Evolutionary conservation across 2,329 filamentous ascomycete genomes (phyloP), one percentile per base, ranked within the genome.

Genomic region (Neoarthrinium moseri): DNA sequence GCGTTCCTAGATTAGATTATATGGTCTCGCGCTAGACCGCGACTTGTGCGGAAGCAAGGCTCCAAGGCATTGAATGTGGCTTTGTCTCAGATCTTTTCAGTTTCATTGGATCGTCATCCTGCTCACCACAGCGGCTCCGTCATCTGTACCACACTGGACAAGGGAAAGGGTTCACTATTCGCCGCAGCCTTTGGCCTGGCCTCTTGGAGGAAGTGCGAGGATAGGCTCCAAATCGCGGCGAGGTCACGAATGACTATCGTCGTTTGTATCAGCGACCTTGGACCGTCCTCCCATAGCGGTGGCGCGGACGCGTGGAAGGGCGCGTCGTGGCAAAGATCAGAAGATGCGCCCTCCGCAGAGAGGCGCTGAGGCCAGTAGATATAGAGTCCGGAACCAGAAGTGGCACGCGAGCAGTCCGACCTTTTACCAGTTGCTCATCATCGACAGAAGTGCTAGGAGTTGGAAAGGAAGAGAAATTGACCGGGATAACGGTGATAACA

Each of bases 21-120:
- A n/a, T n/a, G n/a, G n/a, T n/a, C n/a, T n/a, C n/a, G n/a, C n/a
- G n/a, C n/a, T n/a, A n/a, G n/a, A n/a, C n/a, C n/a, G n/a, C n/a
- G n/a, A n/a, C n/a, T n/a, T n/a, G n/a, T n/a, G n/a, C n/a, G n/a
- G n/a, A n/a, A n/a, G n/a, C n/a, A n/a, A n/a, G n/a, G n/a, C n/a
- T n/a, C n/a, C n/a, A n/a, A n/a, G n/a, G n/a, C n/a, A n/a, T n/a
- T n/a, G n/a, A n/a, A n/a, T n/a, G n/a, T n/a, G n/a, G n/a, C n/a
- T n/a, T 39, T 38, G 43, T 49, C 47, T 49, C 47, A 49, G 47
- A 46, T 49, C 47, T 49, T 49, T 49, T 49, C 47, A 49, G 47
- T 49, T 46, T 44, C 37, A 20, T 36, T 43, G 46, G 30, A 49
- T 47, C 47, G 43, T 49, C 47, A 49, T 43, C 33, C 47, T 43